phyloP scores from a whole-genome alignment of 805 yeast genomes.

The Candida andamanensis region DNA sequence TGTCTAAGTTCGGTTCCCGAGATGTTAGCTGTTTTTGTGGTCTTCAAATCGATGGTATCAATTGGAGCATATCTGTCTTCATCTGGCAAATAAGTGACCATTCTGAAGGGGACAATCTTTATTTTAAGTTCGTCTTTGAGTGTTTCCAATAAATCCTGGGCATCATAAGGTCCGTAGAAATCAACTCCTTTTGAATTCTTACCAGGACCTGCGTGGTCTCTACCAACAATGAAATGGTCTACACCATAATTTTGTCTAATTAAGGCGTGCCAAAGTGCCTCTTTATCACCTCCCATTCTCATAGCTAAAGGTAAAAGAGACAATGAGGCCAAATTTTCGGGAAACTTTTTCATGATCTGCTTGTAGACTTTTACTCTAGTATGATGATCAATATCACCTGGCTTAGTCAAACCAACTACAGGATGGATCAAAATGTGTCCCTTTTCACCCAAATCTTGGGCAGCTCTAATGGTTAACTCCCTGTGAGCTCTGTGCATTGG shows the following conservation, averaged over 20 bases:
- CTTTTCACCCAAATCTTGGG: constrained; percentile 83
- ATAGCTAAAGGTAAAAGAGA: constrained; percentile 89
- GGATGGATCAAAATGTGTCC: constrained; percentile 82
- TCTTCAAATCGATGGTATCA: constrained; percentile 77
- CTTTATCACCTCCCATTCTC: constrained; percentile 99
- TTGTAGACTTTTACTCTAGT: constrained; percentile 94
- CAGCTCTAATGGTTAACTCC: constrained; percentile 93
- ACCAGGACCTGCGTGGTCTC: constrained; percentile 99
- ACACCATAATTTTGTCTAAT: constrained; percentile 96
- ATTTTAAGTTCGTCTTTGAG: constrained; percentile 69
- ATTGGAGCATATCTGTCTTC: constrained; percentile 93
- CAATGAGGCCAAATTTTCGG: constrained; percentile 87
- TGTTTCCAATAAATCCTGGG: constrained; percentile 80
- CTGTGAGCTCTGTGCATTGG: constrained; percentile 99
- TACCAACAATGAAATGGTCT: constrained; percentile 93
- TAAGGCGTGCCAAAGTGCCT: constrained; percentile 97
- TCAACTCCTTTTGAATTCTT: constrained; percentile 81
- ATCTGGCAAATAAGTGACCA: constrained; percentile 94
- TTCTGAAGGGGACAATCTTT: constrained; percentile 91
- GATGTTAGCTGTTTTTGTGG: constrained; percentile 74
- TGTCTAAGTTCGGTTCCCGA: constrained; percentile 94
- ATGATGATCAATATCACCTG: constrained; percentile 97
- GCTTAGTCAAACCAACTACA: constrained; percentile 94
- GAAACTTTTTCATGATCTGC: constrained; percentile 87
- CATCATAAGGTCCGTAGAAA: constrained; percentile 96